Conservation (phyloP, 2,329 filamentous ascomycete genomes). For the Chaetomiaceae sp. region DNA sequence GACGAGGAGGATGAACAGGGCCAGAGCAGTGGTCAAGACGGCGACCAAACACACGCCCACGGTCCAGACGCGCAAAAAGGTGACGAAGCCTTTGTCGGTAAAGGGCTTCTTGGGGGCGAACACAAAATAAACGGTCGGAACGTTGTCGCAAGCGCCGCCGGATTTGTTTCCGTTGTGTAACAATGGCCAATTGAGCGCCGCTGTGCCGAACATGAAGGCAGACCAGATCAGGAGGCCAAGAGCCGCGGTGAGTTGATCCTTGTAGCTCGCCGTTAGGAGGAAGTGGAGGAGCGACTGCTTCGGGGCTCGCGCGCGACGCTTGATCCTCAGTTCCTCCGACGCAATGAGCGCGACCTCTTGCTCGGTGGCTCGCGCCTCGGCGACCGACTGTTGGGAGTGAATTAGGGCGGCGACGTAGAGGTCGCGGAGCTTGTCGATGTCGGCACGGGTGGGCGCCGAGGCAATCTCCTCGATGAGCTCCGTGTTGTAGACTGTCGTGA, state of each 20-base stretch:
- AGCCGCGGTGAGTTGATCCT: constrained; percentile 25
- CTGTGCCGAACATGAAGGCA: constrained; percentile 26
- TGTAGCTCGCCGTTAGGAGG: constrained; percentile 23
- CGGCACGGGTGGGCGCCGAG: constrained; percentile 23
- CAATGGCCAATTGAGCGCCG: constrained; percentile 25
- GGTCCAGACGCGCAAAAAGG: constrained; percentile 24
- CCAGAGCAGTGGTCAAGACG: constrained; percentile 23
- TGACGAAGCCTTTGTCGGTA: constrained; percentile 19
- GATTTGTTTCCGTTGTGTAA: constrained; percentile 23
- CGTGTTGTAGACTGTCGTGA: constrained; percentile 25
- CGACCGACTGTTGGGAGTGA: constrained; percentile 20
- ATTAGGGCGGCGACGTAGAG: constrained; percentile 24
- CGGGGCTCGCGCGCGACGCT: constrained; percentile 13
- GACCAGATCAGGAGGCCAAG: constrained; percentile 25
- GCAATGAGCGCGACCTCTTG: constrained; percentile 24
- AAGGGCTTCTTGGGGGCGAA: constrained; percentile 26
- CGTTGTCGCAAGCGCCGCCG: constrained; percentile 21
- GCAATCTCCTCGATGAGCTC: constrained; percentile 25
- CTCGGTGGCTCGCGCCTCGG: constrained; percentile 23
- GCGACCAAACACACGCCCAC: constrained; percentile 24
- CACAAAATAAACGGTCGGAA: constrained; percentile 26
- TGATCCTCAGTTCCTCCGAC: constrained; percentile 23
- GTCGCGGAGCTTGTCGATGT: constrained; percentile 25
- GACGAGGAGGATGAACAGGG: constrained; percentile 18
- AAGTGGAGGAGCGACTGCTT: constrained; percentile 22